Percentiles rank a stretch among this genome's conserved stretches.
Conservation (phyloP, 352 stramenopile species). For the Thalassiosira mediterranea region DNA sequence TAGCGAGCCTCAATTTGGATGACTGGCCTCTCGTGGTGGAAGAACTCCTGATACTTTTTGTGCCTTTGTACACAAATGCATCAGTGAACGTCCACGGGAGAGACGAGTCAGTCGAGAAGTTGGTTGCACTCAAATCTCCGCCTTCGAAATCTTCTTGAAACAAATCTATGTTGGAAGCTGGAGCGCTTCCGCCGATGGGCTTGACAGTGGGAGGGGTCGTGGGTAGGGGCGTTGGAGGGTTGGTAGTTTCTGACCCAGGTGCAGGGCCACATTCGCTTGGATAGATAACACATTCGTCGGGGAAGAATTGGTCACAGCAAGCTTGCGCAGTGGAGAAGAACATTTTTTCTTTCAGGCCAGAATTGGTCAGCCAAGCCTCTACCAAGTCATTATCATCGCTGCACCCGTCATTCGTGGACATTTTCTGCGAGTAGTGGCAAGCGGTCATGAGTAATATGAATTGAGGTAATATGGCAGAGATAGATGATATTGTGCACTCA, state of each 20-base stretch:
- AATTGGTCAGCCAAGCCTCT: neutral
- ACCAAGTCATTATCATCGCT: slow-evolving; percentile 1
- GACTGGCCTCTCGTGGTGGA: neutral
- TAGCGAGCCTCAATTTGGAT: slow-evolving; percentile 1
- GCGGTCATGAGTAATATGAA: neutral
- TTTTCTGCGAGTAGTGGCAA: slow-evolving; percentile 1
- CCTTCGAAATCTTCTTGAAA: slow-evolving; percentile 27
- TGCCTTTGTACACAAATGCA: slow-evolving; percentile 2
- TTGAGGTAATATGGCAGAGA: neutral
- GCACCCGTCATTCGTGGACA: slow-evolving; percentile 11
- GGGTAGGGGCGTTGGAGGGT: neutral
- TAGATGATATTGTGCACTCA: slow-evolving; percentile 13
- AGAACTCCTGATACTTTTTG: slow-evolving; percentile 9
- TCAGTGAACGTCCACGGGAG: slow-evolving; percentile 12
- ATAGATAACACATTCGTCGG: neutral
- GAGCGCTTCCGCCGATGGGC: too few relatives aligned
- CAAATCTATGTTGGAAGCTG: neutral
- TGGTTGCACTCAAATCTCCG: slow-evolving; percentile 5
- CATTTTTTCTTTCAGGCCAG: neutral
- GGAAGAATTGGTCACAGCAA: slow-evolving; percentile 22
- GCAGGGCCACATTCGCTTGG: neutral
- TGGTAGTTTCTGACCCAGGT: neutral
- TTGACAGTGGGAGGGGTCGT: too few relatives aligned
- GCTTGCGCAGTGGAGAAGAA: neutral
- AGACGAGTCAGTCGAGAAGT: neutral